Evolutionary conservation across 495 filamentous ascomycete species (phyloP).

Genomic region (Xylaria flabelliformis): DNA sequence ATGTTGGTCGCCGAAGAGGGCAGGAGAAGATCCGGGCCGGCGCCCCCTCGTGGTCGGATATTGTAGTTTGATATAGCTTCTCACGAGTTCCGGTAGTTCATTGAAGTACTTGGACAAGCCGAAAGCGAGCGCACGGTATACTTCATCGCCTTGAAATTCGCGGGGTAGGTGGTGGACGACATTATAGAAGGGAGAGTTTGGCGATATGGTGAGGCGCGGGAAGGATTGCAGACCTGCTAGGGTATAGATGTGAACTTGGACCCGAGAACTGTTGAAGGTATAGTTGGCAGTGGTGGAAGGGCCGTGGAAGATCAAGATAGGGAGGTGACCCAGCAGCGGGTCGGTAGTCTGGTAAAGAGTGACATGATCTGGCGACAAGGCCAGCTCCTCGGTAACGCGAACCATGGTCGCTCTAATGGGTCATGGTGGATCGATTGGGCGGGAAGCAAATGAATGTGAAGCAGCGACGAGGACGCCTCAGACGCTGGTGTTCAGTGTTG

Average conservation of each 20-base stretch:
- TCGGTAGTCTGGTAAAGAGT: slow-evolving; percentile 83
- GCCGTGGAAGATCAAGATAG: slow-evolving; percentile 84
- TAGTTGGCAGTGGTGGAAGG: slow-evolving; percentile 82
- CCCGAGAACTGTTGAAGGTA: slow-evolving; percentile 84
- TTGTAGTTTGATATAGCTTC: slow-evolving; percentile 61
- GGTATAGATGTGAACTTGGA: slow-evolving; percentile 90
- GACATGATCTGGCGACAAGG: slow-evolving; percentile 76
- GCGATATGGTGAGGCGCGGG: slow-evolving; percentile 87
- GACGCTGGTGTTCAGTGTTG: slow-evolving; percentile 16
- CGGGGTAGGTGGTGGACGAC: slow-evolving; percentile 91
- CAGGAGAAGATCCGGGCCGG: slow-evolving; percentile 63
- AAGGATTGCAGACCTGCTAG: slow-evolving; percentile 87
- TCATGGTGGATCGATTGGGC: slow-evolving; percentile 38
- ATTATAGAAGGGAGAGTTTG: slow-evolving; percentile 91
- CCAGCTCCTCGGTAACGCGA: slow-evolving; percentile 67
- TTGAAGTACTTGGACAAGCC: slow-evolving; percentile 91
- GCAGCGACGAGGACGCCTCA: slow-evolving; percentile 17
- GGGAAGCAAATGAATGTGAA: slow-evolving; percentile 32
- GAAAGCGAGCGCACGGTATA: slow-evolving; percentile 88
- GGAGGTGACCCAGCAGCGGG: slow-evolving; percentile 72
- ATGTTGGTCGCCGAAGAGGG: slow-evolving; percentile 89
- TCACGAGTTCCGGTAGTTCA: slow-evolving; percentile 79
- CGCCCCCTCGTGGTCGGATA: slow-evolving; percentile 54
- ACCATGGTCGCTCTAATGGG: slow-evolving; percentile 66
- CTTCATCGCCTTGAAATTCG: slow-evolving; percentile 91